Conservation (phyloP, 2,329 filamentous ascomycete genomes). For the Penicillium sp. region DNA sequence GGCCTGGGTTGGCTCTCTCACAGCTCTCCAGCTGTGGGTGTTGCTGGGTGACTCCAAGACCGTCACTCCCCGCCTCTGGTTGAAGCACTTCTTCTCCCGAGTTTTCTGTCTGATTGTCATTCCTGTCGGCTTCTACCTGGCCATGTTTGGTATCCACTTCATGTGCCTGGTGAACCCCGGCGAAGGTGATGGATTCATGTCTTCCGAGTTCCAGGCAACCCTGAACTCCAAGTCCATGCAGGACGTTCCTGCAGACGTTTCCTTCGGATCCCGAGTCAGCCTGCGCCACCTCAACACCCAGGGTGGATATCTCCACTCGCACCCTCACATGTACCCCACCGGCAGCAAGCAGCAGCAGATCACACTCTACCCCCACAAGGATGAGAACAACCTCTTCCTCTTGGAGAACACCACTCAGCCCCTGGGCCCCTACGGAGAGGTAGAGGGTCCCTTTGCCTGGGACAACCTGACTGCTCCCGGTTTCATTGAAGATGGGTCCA, state of each 20-base stretch:
- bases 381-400: slow-evolving; percentile 95
- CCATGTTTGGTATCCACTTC: slow-evolving; percentile 98
- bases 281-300: slow-evolving; percentile 96
- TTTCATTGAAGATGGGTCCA: slow-evolving; percentile 75
- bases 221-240: slow-evolving; percentile 96
- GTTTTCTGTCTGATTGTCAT: slow-evolving; percentile 90
- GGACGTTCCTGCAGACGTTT: slow-evolving; percentile 88
- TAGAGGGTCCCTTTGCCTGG: slow-evolving; percentile 83
- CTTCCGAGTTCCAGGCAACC: slow-evolving; percentile 96
- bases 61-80: slow-evolving; percentile 81
- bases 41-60: slow-evolving; percentile 85
- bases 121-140: slow-evolving; percentile 86
- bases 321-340: slow-evolving; percentile 94
- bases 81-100: slow-evolving; percentile 92
- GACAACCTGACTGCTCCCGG: slow-evolving; percentile 64
- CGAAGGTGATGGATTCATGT: slow-evolving; percentile 99
- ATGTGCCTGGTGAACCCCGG: slow-evolving; percentile 89
- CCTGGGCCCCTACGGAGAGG: slow-evolving; percentile 71
- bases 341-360: slow-evolving; percentile 99
- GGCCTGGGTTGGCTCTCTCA: slow-evolving; percentile 93
- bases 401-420: slow-evolving; percentile 97
- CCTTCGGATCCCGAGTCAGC: slow-evolving; percentile 80
- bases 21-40: slow-evolving; percentile 90
- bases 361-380: slow-evolving; percentile 97
- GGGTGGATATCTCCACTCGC: slow-evolving; percentile 95